Base-by-base conservation (phyloP, 2,329 filamentous ascomycete genomes). In the Colletotrichum sp. region DNA sequence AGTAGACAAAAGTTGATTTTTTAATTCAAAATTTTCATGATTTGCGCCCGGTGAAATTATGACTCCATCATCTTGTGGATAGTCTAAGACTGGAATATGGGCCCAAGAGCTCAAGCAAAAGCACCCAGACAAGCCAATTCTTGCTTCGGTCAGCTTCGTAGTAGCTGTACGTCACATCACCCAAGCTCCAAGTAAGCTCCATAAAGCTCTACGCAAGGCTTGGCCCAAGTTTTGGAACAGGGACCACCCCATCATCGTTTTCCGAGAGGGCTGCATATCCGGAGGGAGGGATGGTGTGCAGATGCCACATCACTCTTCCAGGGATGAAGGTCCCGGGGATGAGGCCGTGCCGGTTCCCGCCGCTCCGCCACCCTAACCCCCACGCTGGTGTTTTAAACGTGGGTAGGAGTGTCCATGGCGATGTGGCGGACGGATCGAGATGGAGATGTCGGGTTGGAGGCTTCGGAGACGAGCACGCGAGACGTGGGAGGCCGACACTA, bases 1-100 rank as follows among this genome's bases (percentile, higher is more conserved):
- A 74, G 9, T 66, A 74, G 72, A 74, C 43, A 72, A 74, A 74
- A 74, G 69, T 66, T 12, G 13, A 43, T 34, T 21, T 21, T 72
- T 16, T 28, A 28, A n/a, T 32, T 32, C 52, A 2, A 34, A 56
- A 3, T 26, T 2, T 48, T 8, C 13, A 28, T 5, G 30, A 43
- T 64, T 7, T 21, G 9, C 55, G 18, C 14, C 9, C 1, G 13
- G 38, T 52, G 26, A 64, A 9, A 18, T 32, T n/a, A n/a, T n/a
- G n/a, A n/a, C n/a, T n/a, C n/a, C n/a, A n/a, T n/a, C n/a, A n/a
- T n/a, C n/a, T n/a, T n/a, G n/a, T n/a, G n/a, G n/a, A n/a, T n/a
- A n/a, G 18, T 2, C 10, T 10, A 48, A 7, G 2, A 12, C 0
- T 7, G 5, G 5, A 48, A 12, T 13, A 26, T 3, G n/a, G 24